Percentiles rank a stretch among this genome's conserved stretches.
phyloP scores from a whole-genome alignment of 176 grass and related monocot genomes.

The Zea luxurians region DNA sequence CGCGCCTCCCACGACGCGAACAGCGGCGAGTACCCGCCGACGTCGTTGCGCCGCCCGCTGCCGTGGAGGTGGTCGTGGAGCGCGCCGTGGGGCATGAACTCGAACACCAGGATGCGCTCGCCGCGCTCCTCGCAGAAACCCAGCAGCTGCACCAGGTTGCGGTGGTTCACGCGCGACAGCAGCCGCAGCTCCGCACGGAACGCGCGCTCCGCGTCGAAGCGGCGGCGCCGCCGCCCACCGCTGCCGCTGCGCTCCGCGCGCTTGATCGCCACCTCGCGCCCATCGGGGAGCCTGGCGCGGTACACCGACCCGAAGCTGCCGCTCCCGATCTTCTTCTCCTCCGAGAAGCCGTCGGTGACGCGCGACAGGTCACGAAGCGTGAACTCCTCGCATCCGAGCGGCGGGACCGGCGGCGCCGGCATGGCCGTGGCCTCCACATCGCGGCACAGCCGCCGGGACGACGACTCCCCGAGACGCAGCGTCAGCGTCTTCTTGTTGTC shows the following conservation, averaged over 20 bases:
- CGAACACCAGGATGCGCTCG: conserved; percentile 78
- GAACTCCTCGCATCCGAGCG: conserved; percentile 68
- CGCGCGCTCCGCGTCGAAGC: conserved; percentile 57
- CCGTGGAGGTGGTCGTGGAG: conserved; percentile 85
- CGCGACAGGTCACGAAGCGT: conserved; percentile 45
- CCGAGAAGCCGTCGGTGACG: conserved; percentile 59
- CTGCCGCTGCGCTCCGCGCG: conserved; percentile 42
- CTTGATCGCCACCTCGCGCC: conserved; percentile 74
- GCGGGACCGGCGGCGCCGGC: conserved; percentile 4
- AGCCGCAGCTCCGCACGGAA: conserved; percentile 74
- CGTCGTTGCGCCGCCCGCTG: too few species aligned
- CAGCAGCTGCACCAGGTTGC: conserved; percentile 71
- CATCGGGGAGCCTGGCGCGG: conserved; percentile 63
- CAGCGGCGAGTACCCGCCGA: conserved; percentile 40
- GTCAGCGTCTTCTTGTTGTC: conserved; percentile 21
- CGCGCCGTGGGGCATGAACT: conserved; percentile 81
- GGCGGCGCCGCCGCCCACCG: neutral
- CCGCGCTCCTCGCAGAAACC: conserved; percentile 75
- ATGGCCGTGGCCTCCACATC: conserved; percentile 20
- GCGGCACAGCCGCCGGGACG: conserved; percentile 19
- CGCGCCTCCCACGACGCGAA: conserved; percentile 74
- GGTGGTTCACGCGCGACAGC: conserved; percentile 83
- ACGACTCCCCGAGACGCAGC: conserved; percentile 30
- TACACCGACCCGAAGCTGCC: conserved; percentile 92
- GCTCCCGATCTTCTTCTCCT: conserved; percentile 59